These are phyloP conservation scores for Escovopsis sp. DNA, from an alignment of 2,329 filamentous ascomycete genomes.

Conservation along the genomic window DNA sequence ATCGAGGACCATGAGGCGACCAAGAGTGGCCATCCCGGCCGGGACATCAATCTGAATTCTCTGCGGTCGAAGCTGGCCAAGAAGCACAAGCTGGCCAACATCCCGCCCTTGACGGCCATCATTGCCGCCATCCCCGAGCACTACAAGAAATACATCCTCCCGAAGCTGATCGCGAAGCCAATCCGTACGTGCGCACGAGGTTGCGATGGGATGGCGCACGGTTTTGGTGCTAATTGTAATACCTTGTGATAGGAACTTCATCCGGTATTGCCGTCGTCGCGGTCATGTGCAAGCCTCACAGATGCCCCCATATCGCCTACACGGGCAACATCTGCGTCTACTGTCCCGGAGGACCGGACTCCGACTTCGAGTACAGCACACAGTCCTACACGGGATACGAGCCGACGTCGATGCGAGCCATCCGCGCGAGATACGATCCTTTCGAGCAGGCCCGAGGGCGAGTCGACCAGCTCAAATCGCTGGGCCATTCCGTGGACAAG, in stretches of 20 bases:
- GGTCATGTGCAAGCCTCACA: slow-evolving; percentile 98
- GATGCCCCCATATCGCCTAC: slow-evolving; percentile 95
- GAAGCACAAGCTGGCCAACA: slow-evolving; percentile 77
- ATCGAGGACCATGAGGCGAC: slow-evolving; percentile 87
- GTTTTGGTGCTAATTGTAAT: neutral
- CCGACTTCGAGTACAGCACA: slow-evolving; percentile 97
- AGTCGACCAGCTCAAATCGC: slow-evolving; percentile 89
- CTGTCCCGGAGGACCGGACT: slow-evolving; percentile 92
- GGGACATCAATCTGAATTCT: slow-evolving; percentile 85
- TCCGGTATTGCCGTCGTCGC: slow-evolving; percentile 96
- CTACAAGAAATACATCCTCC: slow-evolving; percentile 98
- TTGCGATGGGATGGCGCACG: neutral
- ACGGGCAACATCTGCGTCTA: slow-evolving; percentile 99
- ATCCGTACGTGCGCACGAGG: slow-evolving; percentile 47
- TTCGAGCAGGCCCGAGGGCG: slow-evolving; percentile 93
- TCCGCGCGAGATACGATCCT: slow-evolving; percentile 90
- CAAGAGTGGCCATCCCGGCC: slow-evolving; percentile 58
- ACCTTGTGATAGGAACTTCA: slow-evolving; percentile 52
- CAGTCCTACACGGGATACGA: slow-evolving; percentile 99
- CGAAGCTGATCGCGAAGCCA: slow-evolving; percentile 91
- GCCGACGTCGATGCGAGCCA: slow-evolving; percentile 95
- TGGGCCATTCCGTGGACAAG: slow-evolving; percentile 96
- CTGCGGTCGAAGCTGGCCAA: slow-evolving; percentile 77
- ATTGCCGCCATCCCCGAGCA: slow-evolving; percentile 98
- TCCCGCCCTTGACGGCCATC: slow-evolving; percentile 88